Evolutionary conservation across 805 yeast species (phyloP).

Genomic region (Suhomyces pyralidae): DNA sequence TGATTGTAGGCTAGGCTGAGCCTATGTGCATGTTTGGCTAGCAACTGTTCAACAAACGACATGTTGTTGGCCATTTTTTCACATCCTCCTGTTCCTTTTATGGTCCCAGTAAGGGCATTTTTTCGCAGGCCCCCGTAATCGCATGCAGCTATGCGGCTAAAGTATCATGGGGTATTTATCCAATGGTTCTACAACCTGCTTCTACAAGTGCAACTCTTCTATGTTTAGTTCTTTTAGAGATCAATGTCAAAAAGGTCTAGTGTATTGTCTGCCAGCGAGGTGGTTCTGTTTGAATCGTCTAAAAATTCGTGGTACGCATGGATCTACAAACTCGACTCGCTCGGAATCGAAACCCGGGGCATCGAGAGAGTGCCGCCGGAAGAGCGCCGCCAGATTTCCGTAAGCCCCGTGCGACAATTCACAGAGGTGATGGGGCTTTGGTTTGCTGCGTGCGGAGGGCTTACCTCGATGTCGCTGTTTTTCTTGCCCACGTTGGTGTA

Average conservation of each 20-base stretch:
- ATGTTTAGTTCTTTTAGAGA: too few species aligned
- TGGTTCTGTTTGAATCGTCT: not conserved
- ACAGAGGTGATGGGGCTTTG: slow-evolving; percentile 33
- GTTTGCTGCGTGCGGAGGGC: slow-evolving; percentile 39
- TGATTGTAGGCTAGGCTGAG: slow-evolving; percentile 35
- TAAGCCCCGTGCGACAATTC: slow-evolving; percentile 16
- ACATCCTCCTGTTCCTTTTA: not conserved
- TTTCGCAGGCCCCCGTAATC: not conserved
- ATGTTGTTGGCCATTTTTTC: slow-evolving; percentile 4
- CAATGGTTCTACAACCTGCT: not conserved
- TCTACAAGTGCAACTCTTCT: not conserved
- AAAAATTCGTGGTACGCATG: not conserved
- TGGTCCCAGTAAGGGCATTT: not conserved
- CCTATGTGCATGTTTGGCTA: slow-evolving; percentile 17
- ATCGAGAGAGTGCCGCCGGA: slow-evolving; percentile 32
- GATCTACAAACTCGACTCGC: slow-evolving; percentile 18
- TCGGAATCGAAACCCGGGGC: slow-evolving; percentile 35
- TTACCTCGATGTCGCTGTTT: slow-evolving; percentile 37
- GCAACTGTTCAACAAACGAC: slow-evolving; percentile 19
- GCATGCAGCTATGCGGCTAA: not conserved
- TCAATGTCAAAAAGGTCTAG: not conserved
- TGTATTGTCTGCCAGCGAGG: not conserved
- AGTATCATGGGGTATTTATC: not conserved
- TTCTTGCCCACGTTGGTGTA: slow-evolving; percentile 30
- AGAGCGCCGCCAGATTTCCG: slow-evolving; percentile 16